Conservation (phyloP, 805 yeast species). For the Henningerozyma blattae region DNA sequence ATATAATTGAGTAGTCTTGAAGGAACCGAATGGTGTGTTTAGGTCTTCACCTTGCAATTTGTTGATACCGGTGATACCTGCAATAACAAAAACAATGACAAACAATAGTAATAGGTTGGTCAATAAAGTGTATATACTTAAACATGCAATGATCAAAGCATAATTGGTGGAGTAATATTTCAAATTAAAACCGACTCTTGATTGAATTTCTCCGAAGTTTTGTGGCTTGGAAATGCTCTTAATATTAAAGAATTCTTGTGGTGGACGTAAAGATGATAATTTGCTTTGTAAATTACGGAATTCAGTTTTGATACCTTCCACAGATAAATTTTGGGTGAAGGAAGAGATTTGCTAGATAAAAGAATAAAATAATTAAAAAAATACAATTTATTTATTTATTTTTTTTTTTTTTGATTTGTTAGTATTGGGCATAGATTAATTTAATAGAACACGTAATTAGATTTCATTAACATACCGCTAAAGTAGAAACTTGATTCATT, state of each 20-base stretch:
- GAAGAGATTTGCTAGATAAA: slow-evolving; percentile 18
- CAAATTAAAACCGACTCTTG: slow-evolving; percentile 77
- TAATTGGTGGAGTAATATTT: slow-evolving; percentile 84
- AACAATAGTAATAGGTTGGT: slow-evolving; percentile 78
- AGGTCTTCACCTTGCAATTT: slow-evolving; percentile 76
- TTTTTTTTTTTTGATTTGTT: too few relatives aligned
- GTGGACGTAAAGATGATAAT: slow-evolving; percentile 67
- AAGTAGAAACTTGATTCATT: slow-evolving; percentile 9
- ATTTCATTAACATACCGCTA: slow-evolving; percentile 6
- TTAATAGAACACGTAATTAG: background rate
- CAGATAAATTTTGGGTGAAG: slow-evolving; percentile 20
- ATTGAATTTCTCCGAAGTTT: slow-evolving; percentile 79
- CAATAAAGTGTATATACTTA: slow-evolving; percentile 74
- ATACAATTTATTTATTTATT: too few relatives aligned
- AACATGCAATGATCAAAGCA: slow-evolving; percentile 53
- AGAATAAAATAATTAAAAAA: background rate
- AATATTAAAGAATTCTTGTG: slow-evolving; percentile 87
- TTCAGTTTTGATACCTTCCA: slow-evolving; percentile 30
- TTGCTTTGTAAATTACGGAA: slow-evolving; percentile 45
- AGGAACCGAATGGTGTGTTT: slow-evolving; percentile 56
- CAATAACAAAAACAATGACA: slow-evolving; percentile 61
- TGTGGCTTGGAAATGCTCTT: slow-evolving; percentile 85
- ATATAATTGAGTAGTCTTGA: slow-evolving; percentile 72
- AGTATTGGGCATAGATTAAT: background rate
- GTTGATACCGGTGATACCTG: slow-evolving; percentile 69